Base-by-base conservation (phyloP, 257 asterid genomes). In the Solanum paucissectum region DNA sequence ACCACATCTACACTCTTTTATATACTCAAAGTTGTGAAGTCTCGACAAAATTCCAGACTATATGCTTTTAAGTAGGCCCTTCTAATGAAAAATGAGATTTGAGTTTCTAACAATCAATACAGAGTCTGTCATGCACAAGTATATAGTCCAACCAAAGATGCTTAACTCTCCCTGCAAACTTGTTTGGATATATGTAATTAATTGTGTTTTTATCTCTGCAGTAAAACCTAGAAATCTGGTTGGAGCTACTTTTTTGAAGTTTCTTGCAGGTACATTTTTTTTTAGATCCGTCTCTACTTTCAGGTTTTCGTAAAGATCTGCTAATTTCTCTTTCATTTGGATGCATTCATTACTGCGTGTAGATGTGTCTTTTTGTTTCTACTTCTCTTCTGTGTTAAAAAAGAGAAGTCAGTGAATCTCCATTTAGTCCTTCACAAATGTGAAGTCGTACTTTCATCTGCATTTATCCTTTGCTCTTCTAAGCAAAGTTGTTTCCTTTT, bases 201-300 rank as follows among this genome's bases (percentile, higher is more conserved):
- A 90, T 86, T 71, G 66, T 73, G 81, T 84, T 52, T 72, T 44
- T 49, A 83, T 83, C 58, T 85, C 72, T 91, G 93, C 96, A 97
- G 99, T 95, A 90, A 97, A 97, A 91, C 99, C 99, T 55, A 93
- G 98, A 89, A 93, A 93, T 71, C 86, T 92, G 84, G 98, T 91
- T 27, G 99, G 99, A 86, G 99, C 99, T 83, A 94, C 94, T 87
- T 97, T 97, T 90, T 92, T 97, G 94, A 96, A 97, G 95, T 94
- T 95, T 91, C 98, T 96, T 60, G 60, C 99, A 88, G 99, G 99
- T 96, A 95, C 88, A 44, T 55, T 29, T 46, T 81, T 77, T 16
- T 29, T 5, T 14, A 27, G 13, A 27, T 79, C 42, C 5, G 29
- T 81, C 85, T 14, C 66, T 49, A 8, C 66, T 49, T 79, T 44